phyloP scores from a whole-genome alignment of 2,329 filamentous ascomycete species.

The Pochonia chlamydosporia region DNA sequence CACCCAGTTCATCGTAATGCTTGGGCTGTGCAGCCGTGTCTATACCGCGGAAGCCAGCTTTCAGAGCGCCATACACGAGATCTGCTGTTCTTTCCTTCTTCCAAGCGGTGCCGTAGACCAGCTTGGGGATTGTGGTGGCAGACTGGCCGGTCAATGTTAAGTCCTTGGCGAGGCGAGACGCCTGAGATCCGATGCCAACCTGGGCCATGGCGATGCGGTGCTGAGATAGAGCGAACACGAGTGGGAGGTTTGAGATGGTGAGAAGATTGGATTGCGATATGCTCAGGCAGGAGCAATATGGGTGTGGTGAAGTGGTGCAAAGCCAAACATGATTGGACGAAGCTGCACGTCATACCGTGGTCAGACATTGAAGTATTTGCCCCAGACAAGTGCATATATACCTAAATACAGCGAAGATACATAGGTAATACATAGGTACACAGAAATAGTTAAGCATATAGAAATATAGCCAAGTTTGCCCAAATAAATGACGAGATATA shows the following conservation, averaged over 20 bases:
- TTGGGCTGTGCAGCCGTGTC: conserved; percentile 76
- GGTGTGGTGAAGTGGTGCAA: too few relatives aligned
- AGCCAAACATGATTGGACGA: too few relatives aligned
- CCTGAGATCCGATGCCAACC: conserved; percentile 17
- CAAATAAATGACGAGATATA: too few relatives aligned
- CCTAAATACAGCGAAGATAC: too few relatives aligned
- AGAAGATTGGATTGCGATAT: not conserved
- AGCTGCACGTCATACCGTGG: too few relatives aligned
- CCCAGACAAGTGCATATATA: too few relatives aligned
- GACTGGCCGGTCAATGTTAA: conserved; percentile 23
- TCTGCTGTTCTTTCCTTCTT: conserved; percentile 64
- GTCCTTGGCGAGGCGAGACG: conserved; percentile 26
- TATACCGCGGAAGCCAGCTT: conserved; percentile 63
- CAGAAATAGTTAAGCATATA: too few relatives aligned
- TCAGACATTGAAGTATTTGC: too few relatives aligned
- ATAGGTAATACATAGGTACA: too few relatives aligned
- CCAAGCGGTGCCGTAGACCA: conserved; percentile 82
- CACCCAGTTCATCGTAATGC: conserved; percentile 70
- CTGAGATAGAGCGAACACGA: too few relatives aligned
- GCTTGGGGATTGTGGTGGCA: conserved; percentile 39
- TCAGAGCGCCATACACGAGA: conserved; percentile 63
- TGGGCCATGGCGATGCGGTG: conserved; percentile 14
- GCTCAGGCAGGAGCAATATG: too few relatives aligned
- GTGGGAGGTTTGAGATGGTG: not conserved
- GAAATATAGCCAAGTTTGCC: too few relatives aligned